phyloP scores from a whole-genome alignment of 2,329 filamentous ascomycete genomes.

The Metarhizium humberi region DNA sequence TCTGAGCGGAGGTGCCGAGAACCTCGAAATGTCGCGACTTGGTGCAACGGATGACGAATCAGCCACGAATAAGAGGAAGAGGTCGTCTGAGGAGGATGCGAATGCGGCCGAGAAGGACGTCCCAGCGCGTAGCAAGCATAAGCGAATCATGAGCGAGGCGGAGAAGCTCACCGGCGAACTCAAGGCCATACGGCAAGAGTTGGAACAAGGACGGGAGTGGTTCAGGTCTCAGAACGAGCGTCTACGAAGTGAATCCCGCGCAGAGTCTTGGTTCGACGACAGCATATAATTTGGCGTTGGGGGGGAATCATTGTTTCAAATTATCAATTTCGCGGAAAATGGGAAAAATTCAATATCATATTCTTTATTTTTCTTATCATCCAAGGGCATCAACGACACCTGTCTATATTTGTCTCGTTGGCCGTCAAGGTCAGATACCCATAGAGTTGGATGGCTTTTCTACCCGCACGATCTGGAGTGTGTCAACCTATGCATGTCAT shows the following conservation, averaged over 20 bases:
- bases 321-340: too few relatives aligned
- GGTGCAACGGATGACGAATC: slow-evolving; percentile 2
- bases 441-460: slow-evolving; percentile 13
- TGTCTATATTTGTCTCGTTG: slow-evolving; percentile 4
- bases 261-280: slow-evolving; percentile 24
- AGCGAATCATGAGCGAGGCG: slow-evolving; percentile 33
- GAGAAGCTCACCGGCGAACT: slow-evolving; percentile 31
- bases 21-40: neutral
- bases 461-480: neutral
- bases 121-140: slow-evolving; percentile 19
- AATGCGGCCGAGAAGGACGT: slow-evolving; percentile 6
- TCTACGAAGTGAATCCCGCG: slow-evolving; percentile 27
- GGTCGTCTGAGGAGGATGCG: slow-evolving; percentile 20
- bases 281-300: slow-evolving; percentile 14
- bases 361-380: neutral
- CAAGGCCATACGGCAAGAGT: slow-evolving; percentile 30
- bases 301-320: neutral
- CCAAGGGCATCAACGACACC: neutral
- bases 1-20: neutral
- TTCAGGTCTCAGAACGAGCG: slow-evolving; percentile 34
- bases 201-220: slow-evolving; percentile 39
- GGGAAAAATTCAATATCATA: too few relatives aligned
- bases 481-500: neutral
- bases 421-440: slow-evolving; percentile 13
- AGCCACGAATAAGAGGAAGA: slow-evolving; percentile 22